These are phyloP conservation scores for Lasiodiplodia sp. DNA, from an alignment of 2,329 filamentous ascomycete species.

Conservation along the genomic window DNA sequence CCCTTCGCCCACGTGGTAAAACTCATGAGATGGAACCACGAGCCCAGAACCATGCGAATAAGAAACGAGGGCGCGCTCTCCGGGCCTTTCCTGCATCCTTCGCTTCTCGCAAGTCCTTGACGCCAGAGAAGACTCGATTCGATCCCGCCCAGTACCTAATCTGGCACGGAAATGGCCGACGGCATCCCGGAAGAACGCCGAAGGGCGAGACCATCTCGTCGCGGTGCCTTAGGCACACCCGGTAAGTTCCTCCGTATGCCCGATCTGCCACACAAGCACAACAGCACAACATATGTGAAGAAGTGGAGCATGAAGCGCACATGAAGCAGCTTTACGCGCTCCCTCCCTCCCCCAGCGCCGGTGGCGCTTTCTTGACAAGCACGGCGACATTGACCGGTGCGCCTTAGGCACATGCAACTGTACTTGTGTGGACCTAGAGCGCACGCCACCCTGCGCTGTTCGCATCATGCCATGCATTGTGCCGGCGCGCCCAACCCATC, in stretches of 20 bases:
- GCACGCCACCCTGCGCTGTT: background rate
- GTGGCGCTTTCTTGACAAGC: background rate
- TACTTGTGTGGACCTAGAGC: background rate
- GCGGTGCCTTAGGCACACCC: slow-evolving; percentile 7
- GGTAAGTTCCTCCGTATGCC: slow-evolving; percentile 9
- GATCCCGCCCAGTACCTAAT: too few relatives aligned
- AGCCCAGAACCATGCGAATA: slow-evolving; percentile 3
- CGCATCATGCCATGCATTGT: slow-evolving; percentile 20
- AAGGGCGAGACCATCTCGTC: background rate
- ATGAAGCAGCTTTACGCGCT: slow-evolving; percentile 23
- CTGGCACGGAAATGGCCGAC: slow-evolving; percentile 2
- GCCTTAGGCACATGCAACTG: slow-evolving; percentile 6
- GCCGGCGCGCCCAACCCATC: slow-evolving; percentile 7
- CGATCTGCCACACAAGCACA: slow-evolving; percentile 9
- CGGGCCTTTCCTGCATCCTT: background rate
- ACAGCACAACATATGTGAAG: slow-evolving; percentile 18
- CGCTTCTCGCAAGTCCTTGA: background rate
- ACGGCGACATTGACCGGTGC: slow-evolving; percentile 13
- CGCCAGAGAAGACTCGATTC: background rate
- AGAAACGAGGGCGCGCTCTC: slow-evolving; percentile 1
- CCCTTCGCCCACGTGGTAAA: background rate
- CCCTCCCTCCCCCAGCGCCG: background rate
- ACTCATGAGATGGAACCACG: background rate
- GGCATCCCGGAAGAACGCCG: slow-evolving; percentile 4
- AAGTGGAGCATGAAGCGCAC: slow-evolving; percentile 11